Conservation (phyloP, 139 green algal species). For the Closterium sp. region DNA sequence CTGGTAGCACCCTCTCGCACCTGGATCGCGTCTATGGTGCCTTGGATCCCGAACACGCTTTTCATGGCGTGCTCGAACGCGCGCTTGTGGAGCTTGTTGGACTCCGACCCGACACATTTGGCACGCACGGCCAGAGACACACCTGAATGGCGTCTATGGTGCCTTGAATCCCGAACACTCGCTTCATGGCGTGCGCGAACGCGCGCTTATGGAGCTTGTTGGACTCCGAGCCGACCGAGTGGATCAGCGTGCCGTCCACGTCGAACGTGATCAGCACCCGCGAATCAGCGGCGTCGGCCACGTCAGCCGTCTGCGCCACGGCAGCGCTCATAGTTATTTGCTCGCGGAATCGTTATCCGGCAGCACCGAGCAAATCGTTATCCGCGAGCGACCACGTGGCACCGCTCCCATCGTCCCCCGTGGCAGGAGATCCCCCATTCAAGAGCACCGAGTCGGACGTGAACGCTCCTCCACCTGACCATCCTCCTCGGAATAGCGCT, state of each 20-base stretch:
- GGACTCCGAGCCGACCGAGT: conserved; percentile 51
- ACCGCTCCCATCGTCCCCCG: not conserved
- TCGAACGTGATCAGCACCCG: conserved; percentile 61
- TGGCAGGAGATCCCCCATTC: not conserved
- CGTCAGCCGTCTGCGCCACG: not conserved
- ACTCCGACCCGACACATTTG: conserved; percentile 46
- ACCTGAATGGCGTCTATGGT: conserved; percentile 64
- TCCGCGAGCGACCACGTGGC: not conserved
- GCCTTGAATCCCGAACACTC: conserved; percentile 62
- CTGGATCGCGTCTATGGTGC: conserved; percentile 63
- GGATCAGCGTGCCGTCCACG: conserved; percentile 70
- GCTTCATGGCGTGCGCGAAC: conserved; percentile 57
- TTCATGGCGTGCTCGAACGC: conserved; percentile 60
- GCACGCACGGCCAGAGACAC: too few species aligned
- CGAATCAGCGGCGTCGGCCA: not conserved
- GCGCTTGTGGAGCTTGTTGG: conserved; percentile 70
- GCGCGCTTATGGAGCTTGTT: conserved; percentile 71
- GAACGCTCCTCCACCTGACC: not conserved
- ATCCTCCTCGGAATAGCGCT: not conserved
- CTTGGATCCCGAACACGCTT: conserved; percentile 59
- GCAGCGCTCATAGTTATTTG: not conserved
- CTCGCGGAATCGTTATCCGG: not conserved
- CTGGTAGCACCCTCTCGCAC: not conserved
- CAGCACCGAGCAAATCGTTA: not conserved
- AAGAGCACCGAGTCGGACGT: not conserved